Evolutionary conservation across 345 rosid genomes (phyloP).

Genomic region (Angophora floribunda): DNA sequence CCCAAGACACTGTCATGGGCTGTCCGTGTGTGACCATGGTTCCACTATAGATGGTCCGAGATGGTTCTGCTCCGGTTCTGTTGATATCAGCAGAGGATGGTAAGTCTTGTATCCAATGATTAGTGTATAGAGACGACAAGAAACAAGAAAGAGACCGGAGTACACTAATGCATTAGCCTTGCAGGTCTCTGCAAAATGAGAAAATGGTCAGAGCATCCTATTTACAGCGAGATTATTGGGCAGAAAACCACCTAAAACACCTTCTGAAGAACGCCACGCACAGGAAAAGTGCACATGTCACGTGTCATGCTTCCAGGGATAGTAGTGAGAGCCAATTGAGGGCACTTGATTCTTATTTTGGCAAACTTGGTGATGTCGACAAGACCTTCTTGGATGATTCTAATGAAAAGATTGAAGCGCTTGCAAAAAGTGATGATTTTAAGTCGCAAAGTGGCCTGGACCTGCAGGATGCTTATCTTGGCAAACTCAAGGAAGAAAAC

Average conservation of each 20-base stretch:
- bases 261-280: not conserved
- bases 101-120: not conserved
- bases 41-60: slow-evolving; percentile 9
- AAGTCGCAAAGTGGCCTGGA: slow-evolving; percentile 20
- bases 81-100: not conserved
- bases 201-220: not conserved
- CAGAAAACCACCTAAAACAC: not conserved
- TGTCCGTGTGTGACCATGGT: not conserved
- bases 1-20: not conserved
- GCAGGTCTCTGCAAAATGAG: not conserved
- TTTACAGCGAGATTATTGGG: not conserved
- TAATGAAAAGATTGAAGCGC: not conserved
- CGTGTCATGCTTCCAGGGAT: slow-evolving; percentile 12
- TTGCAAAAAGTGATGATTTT: slow-evolving; percentile 2
- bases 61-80: slow-evolving; percentile 4
- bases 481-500: slow-evolving; percentile 36
- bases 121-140: not conserved
- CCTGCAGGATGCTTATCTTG: slow-evolving; percentile 44
- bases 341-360: slow-evolving; percentile 63
- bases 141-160: not conserved
- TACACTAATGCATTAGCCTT: not conserved
- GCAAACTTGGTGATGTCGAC: slow-evolving; percentile 25
- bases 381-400: slow-evolving; percentile 7
- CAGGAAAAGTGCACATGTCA: not conserved
- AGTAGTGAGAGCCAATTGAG: slow-evolving; percentile 25